These are phyloP conservation scores for Dendrobium officinale DNA, from an alignment of 106 monocot genomes.

Conservation along the genomic window DNA sequence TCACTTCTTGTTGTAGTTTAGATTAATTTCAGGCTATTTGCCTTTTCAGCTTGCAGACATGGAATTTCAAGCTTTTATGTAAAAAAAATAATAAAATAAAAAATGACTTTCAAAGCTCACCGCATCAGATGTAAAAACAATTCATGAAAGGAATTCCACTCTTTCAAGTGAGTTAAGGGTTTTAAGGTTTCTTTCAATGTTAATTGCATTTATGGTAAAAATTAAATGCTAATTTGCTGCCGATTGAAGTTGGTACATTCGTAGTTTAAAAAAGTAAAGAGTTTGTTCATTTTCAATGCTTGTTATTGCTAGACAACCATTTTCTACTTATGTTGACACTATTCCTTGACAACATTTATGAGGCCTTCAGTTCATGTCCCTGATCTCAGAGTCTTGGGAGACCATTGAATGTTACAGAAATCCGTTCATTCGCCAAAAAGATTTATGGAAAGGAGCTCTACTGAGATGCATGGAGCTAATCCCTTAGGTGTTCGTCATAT, in stretches of 20 bases:
- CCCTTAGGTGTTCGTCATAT: background rate
- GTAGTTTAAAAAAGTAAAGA: too few relatives aligned
- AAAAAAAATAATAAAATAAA: constrained; percentile 2
- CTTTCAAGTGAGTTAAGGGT: constrained; percentile 5
- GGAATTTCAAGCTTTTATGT: constrained; percentile 59
- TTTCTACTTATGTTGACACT: too few relatives aligned
- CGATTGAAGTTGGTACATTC: too few relatives aligned
- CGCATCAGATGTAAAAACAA: constrained; percentile 23
- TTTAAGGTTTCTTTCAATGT: background rate
- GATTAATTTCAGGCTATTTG: too few relatives aligned
- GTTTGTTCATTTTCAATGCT: too few relatives aligned
- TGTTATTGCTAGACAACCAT: too few relatives aligned
- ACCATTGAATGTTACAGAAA: constrained; percentile 25
- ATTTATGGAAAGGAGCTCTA: constrained; percentile 36
- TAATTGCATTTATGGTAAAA: too few relatives aligned
- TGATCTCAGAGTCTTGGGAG: constrained; percentile 44
- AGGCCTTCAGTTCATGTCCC: too few relatives aligned
- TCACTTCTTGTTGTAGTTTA: background rate
- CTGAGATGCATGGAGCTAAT: constrained; percentile 34
- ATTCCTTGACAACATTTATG: too few relatives aligned
- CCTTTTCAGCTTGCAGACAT: constrained; percentile 26
- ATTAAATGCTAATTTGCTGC: too few relatives aligned
- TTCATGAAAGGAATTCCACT: constrained; percentile 16
- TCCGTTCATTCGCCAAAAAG: constrained; percentile 52
- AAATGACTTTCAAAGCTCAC: constrained; percentile 18